phyloP scores from a whole-genome alignment of 345 rosid genomes.

The Camelina neglecta region DNA sequence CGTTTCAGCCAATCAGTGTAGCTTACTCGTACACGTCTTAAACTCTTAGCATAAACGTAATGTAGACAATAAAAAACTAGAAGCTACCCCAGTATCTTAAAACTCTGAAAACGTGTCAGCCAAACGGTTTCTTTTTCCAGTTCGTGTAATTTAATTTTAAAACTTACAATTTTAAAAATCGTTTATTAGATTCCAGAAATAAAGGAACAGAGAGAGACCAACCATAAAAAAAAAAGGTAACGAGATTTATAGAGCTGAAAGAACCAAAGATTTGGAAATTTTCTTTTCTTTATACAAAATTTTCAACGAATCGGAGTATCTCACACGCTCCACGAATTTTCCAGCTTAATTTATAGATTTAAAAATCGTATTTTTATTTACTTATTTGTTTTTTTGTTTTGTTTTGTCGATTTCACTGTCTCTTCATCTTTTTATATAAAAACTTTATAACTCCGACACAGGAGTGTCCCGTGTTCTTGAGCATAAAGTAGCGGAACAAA shows the following conservation, averaged over 20 bases:
- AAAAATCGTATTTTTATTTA: neutral
- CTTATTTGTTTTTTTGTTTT: too few relatives aligned
- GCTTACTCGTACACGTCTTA: neutral
- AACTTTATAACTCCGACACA: conserved; percentile 33
- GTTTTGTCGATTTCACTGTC: conserved; percentile 4
- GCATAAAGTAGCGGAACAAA: conserved; percentile 27
- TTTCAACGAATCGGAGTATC: conserved; percentile 31
- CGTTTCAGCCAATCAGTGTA: neutral
- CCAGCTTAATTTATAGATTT: conserved; percentile 15
- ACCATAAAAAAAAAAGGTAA: neutral
- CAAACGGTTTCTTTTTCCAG: conserved; percentile 33
- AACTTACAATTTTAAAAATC: conserved; percentile 10
- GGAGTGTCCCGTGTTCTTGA: conserved; percentile 42
- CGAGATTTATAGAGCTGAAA: conserved; percentile 16
- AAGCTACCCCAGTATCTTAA: conserved; percentile 25
- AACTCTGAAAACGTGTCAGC: conserved; percentile 40
- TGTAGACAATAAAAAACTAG: conserved; percentile 16
- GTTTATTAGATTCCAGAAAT: conserved; percentile 32
- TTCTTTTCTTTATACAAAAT: neutral
- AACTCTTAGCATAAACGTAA: neutral
- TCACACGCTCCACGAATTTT: conserved; percentile 30
- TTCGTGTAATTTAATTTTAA: neutral
- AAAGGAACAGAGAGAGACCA: conserved; percentile 45
- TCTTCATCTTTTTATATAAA: conserved; percentile 30
- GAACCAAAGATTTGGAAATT: conserved; percentile 1